A percentile compares a stretch with the other conserved stretches of the same genome.
These are phyloP conservation scores for Tetratostichococcus sp. DNA, from an alignment of 139 green algal species.

Conservation along the genomic window DNA sequence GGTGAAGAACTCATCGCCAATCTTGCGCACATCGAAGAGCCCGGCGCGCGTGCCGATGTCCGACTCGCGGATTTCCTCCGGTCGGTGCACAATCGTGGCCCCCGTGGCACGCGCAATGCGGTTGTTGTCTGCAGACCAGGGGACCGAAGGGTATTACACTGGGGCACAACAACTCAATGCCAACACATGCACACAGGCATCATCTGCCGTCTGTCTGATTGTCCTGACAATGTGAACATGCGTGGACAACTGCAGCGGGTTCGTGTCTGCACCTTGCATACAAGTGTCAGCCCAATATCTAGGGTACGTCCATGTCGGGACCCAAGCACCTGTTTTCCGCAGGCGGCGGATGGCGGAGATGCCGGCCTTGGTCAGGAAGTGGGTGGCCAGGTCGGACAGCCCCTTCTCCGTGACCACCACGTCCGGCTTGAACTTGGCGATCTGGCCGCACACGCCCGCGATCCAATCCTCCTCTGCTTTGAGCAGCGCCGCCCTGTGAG, in stretches of 20 bases:
- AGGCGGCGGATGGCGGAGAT: slow-evolving; percentile 94
- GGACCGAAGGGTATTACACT: slow-evolving; percentile 31
- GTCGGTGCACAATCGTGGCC: slow-evolving; percentile 93
- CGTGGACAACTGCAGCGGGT: too few species aligned
- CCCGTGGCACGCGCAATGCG: slow-evolving; percentile 87
- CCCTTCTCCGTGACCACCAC: slow-evolving; percentile 98
- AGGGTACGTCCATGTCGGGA: too few species aligned
- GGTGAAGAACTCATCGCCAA: slow-evolving; percentile 98
- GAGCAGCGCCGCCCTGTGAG: slow-evolving; percentile 73
- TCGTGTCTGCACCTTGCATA: too few species aligned
- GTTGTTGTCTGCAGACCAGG: slow-evolving; percentile 85
- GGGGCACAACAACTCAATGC: too few species aligned
- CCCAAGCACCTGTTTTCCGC: slow-evolving; percentile 88
- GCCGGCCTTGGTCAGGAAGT: slow-evolving; percentile 88
- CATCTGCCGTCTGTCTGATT: too few species aligned
- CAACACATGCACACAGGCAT: too few species aligned
- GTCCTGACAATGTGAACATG: too few species aligned
- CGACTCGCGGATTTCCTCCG: slow-evolving; percentile 82
- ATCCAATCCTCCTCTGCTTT: slow-evolving; percentile 97
- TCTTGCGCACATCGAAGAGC: slow-evolving; percentile 96
- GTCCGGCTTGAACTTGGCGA: slow-evolving; percentile 92
- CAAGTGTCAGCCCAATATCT: too few species aligned
- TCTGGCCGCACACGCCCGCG: slow-evolving; percentile 67
- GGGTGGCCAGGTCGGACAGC: slow-evolving; percentile 87
- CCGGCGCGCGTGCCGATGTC: slow-evolving; percentile 92